Evolutionary conservation across 2,329 filamentous ascomycete species (phyloP).

Genomic region (Helotiales sp.): DNA sequence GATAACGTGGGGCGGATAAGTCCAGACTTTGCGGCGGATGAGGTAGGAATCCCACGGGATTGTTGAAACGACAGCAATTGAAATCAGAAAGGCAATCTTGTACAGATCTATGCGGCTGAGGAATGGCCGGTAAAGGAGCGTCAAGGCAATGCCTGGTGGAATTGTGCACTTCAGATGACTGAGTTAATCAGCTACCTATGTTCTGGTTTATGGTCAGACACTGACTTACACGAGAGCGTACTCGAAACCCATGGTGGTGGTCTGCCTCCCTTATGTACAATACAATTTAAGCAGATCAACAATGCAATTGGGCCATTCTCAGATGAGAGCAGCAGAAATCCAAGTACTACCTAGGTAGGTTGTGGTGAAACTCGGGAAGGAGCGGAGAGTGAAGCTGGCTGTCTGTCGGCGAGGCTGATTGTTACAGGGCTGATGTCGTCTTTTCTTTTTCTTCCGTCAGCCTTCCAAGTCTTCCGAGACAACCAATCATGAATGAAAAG

Average conservation of each 20-base stretch:
- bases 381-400: neutral
- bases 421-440: neutral
- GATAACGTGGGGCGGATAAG: constrained; percentile 69
- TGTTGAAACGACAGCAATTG: constrained; percentile 68
- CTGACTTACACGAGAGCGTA: constrained; percentile 65
- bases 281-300: neutral
- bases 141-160: constrained; percentile 63
- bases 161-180: constrained; percentile 69
- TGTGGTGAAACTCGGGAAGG: too few relatives aligned
- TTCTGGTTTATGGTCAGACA: neutral
- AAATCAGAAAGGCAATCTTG: constrained; percentile 64
- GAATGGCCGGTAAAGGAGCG: constrained; percentile 63
- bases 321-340: neutral
- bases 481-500: neutral
- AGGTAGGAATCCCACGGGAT: constrained; percentile 80
- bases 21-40: constrained; percentile 71
- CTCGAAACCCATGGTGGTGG: constrained; percentile 57
- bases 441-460: neutral
- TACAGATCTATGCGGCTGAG: constrained; percentile 65
- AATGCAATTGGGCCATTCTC: constrained; percentile 7
- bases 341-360: too few relatives aligned
- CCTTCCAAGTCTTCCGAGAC: neutral
- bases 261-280: neutral
- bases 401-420: constrained; percentile 3
- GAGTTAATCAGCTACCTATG: constrained; percentile 11